These are phyloP conservation scores for Torulaspora globosa DNA, from an alignment of 1,139 yeast genomes.

Conservation along the genomic window DNA sequence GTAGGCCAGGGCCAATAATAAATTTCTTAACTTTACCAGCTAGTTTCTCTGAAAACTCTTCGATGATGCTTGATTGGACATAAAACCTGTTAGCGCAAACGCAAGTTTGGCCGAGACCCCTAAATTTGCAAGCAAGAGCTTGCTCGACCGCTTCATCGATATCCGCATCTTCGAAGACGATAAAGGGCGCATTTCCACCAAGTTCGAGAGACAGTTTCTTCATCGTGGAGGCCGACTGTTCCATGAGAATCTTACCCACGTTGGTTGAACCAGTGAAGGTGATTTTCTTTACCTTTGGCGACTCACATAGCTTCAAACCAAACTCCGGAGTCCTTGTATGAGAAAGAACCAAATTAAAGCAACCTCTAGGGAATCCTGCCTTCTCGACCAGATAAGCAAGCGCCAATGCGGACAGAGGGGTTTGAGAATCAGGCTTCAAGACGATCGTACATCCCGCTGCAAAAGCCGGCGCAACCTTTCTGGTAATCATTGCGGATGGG, in stretches of 20 bases:
- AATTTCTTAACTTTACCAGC: conserved; percentile 52
- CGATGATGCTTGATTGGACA: conserved; percentile 60
- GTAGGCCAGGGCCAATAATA: conserved; percentile 72
- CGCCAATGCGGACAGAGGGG: conserved; percentile 84
- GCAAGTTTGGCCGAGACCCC: conserved; percentile 79
- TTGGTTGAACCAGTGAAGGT: conserved; percentile 89
- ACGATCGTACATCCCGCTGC: conserved; percentile 94
- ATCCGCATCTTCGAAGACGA: conserved; percentile 81
- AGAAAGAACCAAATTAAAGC: conserved; percentile 64
- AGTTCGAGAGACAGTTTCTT: conserved; percentile 83
- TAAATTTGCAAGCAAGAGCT: conserved; percentile 62
- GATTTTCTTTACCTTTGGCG: conserved; percentile 63
- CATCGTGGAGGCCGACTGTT: conserved; percentile 68
- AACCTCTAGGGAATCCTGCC: conserved; percentile 89
- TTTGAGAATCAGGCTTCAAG: conserved; percentile 84
- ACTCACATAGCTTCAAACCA: conserved; percentile 69
- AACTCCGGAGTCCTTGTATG: conserved; percentile 51
- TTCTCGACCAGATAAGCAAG: conserved; percentile 64
- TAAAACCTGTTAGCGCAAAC: conserved; percentile 75
- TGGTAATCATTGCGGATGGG: conserved; percentile 89
- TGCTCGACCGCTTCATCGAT: conserved; percentile 73
- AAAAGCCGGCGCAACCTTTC: conserved; percentile 86
- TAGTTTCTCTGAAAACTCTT: conserved; percentile 50
- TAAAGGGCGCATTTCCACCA: conserved; percentile 93
- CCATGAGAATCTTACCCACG: conserved; percentile 77